Percentiles rank a stretch among this genome's conserved stretches.
Evolutionary conservation across 2,329 filamentous ascomycete genomes (phyloP).

Genomic region (Monosporascus sp.): DNA sequence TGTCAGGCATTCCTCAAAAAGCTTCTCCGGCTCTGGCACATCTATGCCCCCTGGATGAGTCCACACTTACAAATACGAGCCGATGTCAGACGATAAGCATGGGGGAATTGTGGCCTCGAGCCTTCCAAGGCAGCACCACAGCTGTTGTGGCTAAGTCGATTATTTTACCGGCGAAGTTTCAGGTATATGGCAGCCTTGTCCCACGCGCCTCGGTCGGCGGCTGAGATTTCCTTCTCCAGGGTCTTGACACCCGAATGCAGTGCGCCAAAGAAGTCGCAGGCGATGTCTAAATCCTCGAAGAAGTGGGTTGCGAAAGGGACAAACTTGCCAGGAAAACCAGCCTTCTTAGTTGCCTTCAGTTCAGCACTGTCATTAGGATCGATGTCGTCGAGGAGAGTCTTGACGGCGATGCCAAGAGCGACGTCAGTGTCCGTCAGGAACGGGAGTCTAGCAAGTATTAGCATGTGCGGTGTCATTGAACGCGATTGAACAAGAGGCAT

Average conservation of each 20-base stretch:
- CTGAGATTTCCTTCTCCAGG: slow-evolving; percentile 41
- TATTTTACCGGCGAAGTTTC: slow-evolving; percentile 24
- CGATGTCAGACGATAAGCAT: background rate
- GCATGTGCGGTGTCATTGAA: background rate
- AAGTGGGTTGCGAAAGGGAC: slow-evolving; percentile 57
- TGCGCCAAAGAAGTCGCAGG: slow-evolving; percentile 53
- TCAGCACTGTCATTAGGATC: slow-evolving; percentile 50
- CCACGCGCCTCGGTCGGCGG: slow-evolving; percentile 47
- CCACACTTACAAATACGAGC: background rate
- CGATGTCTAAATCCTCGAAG: slow-evolving; percentile 54
- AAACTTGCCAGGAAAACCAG: slow-evolving; percentile 46
- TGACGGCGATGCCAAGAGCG: slow-evolving; percentile 71
- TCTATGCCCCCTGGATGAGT: background rate
- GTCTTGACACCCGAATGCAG: slow-evolving; percentile 53
- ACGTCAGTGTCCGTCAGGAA: slow-evolving; percentile 68
- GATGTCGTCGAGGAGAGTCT: slow-evolving; percentile 73
- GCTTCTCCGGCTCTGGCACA: background rate
- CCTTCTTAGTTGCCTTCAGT: slow-evolving; percentile 37
- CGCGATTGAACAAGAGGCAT: slow-evolving; percentile 14
- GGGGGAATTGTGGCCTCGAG: background rate
- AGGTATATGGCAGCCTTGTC: slow-evolving; percentile 51
- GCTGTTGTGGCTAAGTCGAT: background rate
- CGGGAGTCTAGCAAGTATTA: slow-evolving; percentile 46
- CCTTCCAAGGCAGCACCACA: background rate
- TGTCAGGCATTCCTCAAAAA: background rate